Conservation (phyloP, 2,329 filamentous ascomycete species). For the Aspergillus fumigatus region DNA sequence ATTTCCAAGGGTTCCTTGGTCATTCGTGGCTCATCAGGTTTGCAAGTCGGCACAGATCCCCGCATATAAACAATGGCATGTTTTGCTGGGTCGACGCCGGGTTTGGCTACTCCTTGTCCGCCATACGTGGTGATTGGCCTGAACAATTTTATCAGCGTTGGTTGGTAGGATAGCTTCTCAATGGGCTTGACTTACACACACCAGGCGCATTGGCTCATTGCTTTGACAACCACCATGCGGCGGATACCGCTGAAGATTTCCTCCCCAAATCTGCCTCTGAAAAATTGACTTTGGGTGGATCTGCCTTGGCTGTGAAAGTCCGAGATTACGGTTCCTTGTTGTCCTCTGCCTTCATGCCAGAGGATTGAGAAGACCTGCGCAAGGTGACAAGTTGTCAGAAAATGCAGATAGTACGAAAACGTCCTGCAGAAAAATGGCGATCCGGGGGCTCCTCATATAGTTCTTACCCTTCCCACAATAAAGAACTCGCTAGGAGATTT, state of each 20-base stretch:
- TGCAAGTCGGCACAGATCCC: slow-evolving; percentile 8
- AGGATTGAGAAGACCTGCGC: slow-evolving; percentile 27
- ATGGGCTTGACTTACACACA: slow-evolving; percentile 28
- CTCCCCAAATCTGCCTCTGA: slow-evolving; percentile 15
- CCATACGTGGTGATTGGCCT: slow-evolving; percentile 42
- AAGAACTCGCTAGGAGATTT: background rate
- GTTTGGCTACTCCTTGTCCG: slow-evolving; percentile 32
- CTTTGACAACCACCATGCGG: slow-evolving; percentile 33
- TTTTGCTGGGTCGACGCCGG: slow-evolving; percentile 28
- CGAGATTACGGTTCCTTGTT: slow-evolving; percentile 7
- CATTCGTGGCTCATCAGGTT: slow-evolving; percentile 25
- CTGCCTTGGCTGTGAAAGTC: slow-evolving; percentile 15
- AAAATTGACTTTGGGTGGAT: slow-evolving; percentile 6
- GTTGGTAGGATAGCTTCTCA: background rate
- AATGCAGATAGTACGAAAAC: background rate
- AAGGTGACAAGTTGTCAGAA: background rate
- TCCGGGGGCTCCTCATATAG: background rate
- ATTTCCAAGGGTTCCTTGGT: slow-evolving; percentile 37
- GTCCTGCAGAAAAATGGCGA: background rate
- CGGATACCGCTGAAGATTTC: slow-evolving; percentile 26
- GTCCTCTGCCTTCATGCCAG: slow-evolving; percentile 27
- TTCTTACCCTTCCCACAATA: background rate
- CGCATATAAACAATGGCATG: slow-evolving; percentile 38
- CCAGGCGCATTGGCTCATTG: slow-evolving; percentile 23
- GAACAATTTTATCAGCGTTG: background rate